phyloP scores from a whole-genome alignment of 352 stramenopile species.

The Pythium aphanidermatum region DNA sequence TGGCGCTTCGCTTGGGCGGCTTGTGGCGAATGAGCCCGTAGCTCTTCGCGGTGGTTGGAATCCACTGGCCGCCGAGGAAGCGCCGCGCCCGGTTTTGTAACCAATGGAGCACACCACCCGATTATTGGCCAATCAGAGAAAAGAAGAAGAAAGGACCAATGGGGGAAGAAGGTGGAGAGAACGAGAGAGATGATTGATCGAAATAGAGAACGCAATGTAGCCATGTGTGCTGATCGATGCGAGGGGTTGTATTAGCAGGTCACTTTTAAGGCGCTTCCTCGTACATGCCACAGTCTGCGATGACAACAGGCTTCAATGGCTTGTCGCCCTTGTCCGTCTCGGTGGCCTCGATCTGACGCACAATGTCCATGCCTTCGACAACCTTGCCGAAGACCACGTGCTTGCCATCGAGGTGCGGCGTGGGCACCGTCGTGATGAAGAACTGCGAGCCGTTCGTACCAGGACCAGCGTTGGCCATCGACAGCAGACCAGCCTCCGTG shows the following conservation, averaged over 20 bases:
- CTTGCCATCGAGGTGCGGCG: constrained; percentile 96
- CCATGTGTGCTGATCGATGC: constrained; percentile 5
- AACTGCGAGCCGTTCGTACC: constrained; percentile 98
- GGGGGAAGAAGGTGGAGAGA: background rate
- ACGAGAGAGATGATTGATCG: constrained; percentile 11
- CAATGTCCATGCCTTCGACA: constrained; percentile 87
- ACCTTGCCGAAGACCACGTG: constrained; percentile 98
- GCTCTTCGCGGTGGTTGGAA: constrained; percentile 13
- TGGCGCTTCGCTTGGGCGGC: too few species aligned
- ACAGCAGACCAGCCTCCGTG: constrained; percentile 91
- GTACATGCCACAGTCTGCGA: constrained; percentile 94
- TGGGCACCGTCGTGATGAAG: constrained; percentile 94
- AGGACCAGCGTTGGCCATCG: constrained; percentile 96
- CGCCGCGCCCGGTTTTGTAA: constrained; percentile 6
- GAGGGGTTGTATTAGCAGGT: background rate
- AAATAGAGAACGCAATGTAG: constrained; percentile 18
- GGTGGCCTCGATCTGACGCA: constrained; percentile 91
- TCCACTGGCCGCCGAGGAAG: constrained; percentile 11
- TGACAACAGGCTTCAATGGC: constrained; percentile 87
- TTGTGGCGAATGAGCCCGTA: too few species aligned
- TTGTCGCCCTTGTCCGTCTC: constrained; percentile 90
- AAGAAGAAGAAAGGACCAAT: background rate
- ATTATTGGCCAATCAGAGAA: constrained; percentile 17
- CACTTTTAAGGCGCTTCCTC: constrained; percentile 30
- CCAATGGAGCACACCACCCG: constrained; percentile 16